Evolutionary conservation across 495 filamentous ascomycete genomes (phyloP).

Genomic region (Penicillium bialowiezense): DNA sequence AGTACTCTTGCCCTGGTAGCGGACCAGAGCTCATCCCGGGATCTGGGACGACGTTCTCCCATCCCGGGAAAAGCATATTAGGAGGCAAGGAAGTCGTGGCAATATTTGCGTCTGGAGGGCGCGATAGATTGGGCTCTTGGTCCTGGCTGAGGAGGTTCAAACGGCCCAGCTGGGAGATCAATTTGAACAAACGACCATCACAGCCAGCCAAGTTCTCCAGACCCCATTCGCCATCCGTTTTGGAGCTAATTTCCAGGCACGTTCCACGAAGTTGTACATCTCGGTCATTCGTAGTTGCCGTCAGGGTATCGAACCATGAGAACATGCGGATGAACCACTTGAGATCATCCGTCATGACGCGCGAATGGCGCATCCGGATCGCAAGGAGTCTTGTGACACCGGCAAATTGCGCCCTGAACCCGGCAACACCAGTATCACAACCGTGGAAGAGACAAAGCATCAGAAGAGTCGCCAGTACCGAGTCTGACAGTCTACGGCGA

Average conservation of each 20-base stretch:
- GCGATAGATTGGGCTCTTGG: constrained; percentile 43
- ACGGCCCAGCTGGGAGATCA: constrained; percentile 73
- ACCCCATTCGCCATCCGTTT: constrained; percentile 67
- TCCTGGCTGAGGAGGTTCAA: constrained; percentile 88
- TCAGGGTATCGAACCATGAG: constrained; percentile 94
- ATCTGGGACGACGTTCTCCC: constrained; percentile 13
- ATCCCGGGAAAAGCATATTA: constrained; percentile 32
- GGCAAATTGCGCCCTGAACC: constrained; percentile 91
- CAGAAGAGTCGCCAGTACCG: constrained; percentile 81
- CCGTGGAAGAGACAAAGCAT: constrained; percentile 90
- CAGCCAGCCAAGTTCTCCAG: constrained; percentile 88
- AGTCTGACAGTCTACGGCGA: constrained; percentile 72
- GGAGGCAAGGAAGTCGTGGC: constrained; percentile 38
- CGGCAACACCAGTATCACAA: constrained; percentile 86
- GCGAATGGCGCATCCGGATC: constrained; percentile 63
- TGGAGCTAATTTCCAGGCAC: constrained; percentile 64
- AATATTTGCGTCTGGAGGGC: constrained; percentile 26
- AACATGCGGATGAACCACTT: constrained; percentile 96
- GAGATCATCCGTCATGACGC: constrained; percentile 61
- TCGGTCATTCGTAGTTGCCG: constrained; percentile 85
- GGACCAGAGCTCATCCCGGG: constrained; percentile 3
- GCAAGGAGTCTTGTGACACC: constrained; percentile 90
- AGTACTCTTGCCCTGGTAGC: constrained; percentile 21
- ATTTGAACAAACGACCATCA: constrained; percentile 75
- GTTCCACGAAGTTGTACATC: constrained; percentile 80